phyloP scores from a whole-genome alignment of 2,329 filamentous ascomycete species.

The Fusarium protoensiforme region DNA sequence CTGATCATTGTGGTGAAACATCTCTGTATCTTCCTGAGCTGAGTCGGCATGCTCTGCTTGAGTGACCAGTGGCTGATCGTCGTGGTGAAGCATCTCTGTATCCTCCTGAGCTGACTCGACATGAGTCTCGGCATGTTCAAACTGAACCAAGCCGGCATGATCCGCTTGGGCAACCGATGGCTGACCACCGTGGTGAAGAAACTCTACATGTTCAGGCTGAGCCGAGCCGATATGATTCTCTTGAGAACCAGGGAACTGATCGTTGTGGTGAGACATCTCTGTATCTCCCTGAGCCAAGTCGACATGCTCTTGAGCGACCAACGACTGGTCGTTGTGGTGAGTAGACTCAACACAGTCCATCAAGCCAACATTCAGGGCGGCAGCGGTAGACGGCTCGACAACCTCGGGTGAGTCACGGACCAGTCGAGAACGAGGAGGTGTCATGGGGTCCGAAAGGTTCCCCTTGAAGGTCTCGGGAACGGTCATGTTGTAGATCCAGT shows the following conservation, averaged over 20 bases:
- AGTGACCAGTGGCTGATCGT: no score
- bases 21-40: not conserved
- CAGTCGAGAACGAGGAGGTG: not conserved
- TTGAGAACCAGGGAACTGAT: not conserved
- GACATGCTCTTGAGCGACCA: not conserved
- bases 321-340: not conserved
- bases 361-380: not conserved
- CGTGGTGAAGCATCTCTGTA: not conserved
- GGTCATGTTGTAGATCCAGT: slow-evolving; percentile 48
- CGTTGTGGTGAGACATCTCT: not conserved
- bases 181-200: not conserved
- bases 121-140: not conserved
- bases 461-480: not conserved
- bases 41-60: no score
- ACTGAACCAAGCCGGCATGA: not conserved
- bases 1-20: not conserved
- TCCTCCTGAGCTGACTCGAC: not conserved
- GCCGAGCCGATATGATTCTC: not conserved
- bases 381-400: not conserved
- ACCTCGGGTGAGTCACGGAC: not conserved
- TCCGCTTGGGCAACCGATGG: not conserved
- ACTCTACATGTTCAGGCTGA: not conserved
- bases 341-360: not conserved
- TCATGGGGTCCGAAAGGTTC: not conserved
- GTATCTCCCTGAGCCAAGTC: not conserved